These are phyloP conservation scores for Trametes pubescens DNA, from an alignment of 1,284 basidiomycete species.

Conservation along the genomic window DNA sequence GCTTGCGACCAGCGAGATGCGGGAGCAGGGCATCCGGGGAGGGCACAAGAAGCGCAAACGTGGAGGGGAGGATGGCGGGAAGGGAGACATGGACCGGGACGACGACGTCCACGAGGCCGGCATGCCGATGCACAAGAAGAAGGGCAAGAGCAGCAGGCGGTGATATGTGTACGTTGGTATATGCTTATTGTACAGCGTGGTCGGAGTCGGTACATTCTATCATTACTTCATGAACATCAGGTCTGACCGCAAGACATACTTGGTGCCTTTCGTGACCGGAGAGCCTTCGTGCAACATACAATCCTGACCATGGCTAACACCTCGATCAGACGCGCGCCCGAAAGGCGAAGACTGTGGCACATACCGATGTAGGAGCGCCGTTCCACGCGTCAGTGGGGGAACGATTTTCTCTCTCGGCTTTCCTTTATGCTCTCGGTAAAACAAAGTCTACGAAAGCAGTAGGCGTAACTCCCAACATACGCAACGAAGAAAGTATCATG, in stretches of 20 bases:
- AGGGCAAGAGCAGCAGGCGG: conserved; percentile 40
- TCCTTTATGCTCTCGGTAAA: conserved; percentile 66
- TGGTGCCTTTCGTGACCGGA: conserved; percentile 68
- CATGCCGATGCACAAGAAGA: conserved; percentile 62
- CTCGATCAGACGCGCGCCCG: background rate
- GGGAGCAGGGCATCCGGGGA: conserved; percentile 64
- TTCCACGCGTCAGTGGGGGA: conserved; percentile 69
- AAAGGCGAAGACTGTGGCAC: conserved; percentile 23
- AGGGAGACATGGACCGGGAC: conserved; percentile 84
- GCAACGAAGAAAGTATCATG: background rate
- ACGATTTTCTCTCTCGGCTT: conserved; percentile 61
- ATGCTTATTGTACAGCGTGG: background rate
- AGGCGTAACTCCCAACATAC: background rate
- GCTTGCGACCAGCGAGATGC: conserved; percentile 83
- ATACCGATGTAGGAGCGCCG: conserved; percentile 77
- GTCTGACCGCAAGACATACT: conserved; percentile 82
- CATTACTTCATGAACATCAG: conserved; percentile 67
- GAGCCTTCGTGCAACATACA: conserved; percentile 85
- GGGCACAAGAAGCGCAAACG: conserved; percentile 58
- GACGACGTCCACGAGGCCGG: conserved; percentile 88
- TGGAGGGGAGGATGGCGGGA: conserved; percentile 55
- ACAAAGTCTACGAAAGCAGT: conserved; percentile 62
- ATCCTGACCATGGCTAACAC: conserved; percentile 71
- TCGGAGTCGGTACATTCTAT: background rate
- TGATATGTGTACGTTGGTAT: conserved; percentile 3